phyloP scores from a whole-genome alignment of 2,329 filamentous ascomycete genomes.

The Epichloe amarillans region DNA sequence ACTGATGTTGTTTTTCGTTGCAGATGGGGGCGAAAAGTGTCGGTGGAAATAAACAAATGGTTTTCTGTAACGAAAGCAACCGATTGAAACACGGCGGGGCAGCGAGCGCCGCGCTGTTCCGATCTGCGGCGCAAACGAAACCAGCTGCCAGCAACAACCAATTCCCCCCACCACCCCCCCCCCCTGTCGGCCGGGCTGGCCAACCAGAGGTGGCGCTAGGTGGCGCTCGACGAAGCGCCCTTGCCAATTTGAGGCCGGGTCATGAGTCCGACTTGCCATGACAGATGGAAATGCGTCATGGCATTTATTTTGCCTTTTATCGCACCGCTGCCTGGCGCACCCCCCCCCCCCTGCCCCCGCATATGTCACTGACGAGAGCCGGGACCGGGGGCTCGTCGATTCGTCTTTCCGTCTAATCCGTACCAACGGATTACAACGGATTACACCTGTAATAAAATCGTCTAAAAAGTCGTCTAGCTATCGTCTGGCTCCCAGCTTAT shows the following conservation, averaged over 20 bases:
- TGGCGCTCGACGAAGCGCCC: not conserved
- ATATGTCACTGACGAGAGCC: not conserved
- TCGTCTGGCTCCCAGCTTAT: not conserved
- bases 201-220: slow-evolving; percentile 1
- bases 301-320: slow-evolving; percentile 2
- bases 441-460: not conserved
- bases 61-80: no score
- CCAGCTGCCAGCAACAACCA: not conserved
- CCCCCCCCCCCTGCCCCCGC: no score
- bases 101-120: no score
- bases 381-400: not conserved
- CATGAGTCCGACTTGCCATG: no score
- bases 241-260: not conserved
- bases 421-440: not conserved
- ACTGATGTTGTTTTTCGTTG: no score
- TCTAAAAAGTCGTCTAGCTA: not conserved
- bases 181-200: not conserved
- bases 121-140: no score
- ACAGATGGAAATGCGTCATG: slow-evolving; percentile 19
- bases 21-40: no score
- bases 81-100: no score
- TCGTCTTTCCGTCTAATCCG: not conserved
- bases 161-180: not conserved
- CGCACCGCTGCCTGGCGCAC: not conserved
- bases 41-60: no score